Evolutionary conservation across 306 rosid species (phyloP).

Genomic region (Myrica gale): DNA sequence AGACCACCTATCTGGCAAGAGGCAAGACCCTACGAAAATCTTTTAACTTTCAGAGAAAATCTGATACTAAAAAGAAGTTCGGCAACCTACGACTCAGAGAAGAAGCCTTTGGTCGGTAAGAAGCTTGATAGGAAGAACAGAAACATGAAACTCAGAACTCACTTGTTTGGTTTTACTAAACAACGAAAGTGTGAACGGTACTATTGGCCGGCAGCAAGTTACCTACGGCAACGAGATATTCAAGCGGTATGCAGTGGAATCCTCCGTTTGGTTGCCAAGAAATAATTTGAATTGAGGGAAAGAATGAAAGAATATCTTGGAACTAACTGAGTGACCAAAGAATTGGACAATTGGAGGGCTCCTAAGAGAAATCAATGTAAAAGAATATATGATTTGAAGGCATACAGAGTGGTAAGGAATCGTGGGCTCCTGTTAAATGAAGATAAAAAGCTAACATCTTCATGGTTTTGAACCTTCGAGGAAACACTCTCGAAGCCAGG

Average conservation of each 20-base stretch:
- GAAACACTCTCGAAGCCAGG: conserved; percentile 16
- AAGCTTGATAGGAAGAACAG: too few relatives aligned
- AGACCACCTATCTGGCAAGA: conserved; percentile 25
- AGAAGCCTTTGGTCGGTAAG: neutral
- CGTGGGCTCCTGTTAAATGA: conserved; percentile 5
- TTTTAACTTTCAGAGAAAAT: neutral
- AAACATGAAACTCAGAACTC: too few relatives aligned
- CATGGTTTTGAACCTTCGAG: conserved; percentile 23
- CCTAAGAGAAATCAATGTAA: neutral
- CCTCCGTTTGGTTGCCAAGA: neutral
- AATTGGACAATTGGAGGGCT: neutral
- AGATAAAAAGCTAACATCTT: neutral
- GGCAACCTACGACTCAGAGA: neutral
- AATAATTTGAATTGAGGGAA: neutral
- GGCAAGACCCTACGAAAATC: too few relatives aligned
- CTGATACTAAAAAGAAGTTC: conserved; percentile 2
- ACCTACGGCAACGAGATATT: neutral
- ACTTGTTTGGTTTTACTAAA: neutral
- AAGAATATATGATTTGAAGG: conserved; percentile 9
- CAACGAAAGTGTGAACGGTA: neutral
- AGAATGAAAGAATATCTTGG: neutral
- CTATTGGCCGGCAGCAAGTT: neutral
- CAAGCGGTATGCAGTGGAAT: neutral
- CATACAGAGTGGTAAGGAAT: neutral
- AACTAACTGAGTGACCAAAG: neutral